Conservation (phyloP, 2,329 filamentous ascomycete species). For the Colletotrichum tropicicola region DNA sequence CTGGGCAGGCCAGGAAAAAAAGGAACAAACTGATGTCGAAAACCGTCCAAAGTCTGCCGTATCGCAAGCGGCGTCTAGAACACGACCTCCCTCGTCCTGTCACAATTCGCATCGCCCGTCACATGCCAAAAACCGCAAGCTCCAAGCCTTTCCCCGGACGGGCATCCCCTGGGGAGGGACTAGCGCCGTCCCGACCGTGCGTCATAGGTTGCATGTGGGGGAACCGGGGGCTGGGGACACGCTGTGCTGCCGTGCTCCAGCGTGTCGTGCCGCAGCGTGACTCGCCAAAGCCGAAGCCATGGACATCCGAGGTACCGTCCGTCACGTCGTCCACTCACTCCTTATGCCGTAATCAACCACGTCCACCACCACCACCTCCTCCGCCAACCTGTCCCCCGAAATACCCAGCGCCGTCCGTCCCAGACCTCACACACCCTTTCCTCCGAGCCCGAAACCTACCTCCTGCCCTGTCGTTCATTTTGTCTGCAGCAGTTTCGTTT, state of each 20-base stretch:
- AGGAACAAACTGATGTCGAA: neutral
- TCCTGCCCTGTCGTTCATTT: constrained; percentile 1
- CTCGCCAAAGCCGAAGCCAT: constrained; percentile 24
- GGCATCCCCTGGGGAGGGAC: constrained; percentile 6
- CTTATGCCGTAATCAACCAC: constrained; percentile 5
- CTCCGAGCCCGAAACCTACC: too few species aligned
- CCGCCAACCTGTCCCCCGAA: neutral
- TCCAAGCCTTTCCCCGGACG: constrained; percentile 22
- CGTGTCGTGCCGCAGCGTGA: constrained; percentile 19
- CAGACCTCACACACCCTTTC: neutral
- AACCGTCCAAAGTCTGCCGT: neutral
- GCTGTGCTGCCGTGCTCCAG: neutral
- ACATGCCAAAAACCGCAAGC: constrained; percentile 22
- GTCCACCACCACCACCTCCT: neutral
- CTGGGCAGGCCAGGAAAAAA: neutral
- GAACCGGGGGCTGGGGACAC: constrained; percentile 20
- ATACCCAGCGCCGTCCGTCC: too few species aligned
- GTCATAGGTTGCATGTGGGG: constrained; percentile 29
- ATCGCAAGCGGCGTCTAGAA: neutral
- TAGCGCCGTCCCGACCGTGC: constrained; percentile 20
- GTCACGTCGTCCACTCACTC: neutral
- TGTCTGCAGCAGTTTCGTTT: neutral
- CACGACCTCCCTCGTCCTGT: neutral
- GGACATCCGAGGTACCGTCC: constrained; percentile 26
- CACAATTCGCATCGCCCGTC: constrained; percentile 20